A percentile compares a stretch with the other conserved stretches of the same genome.
These are phyloP conservation scores for Aspergillus clavatus DNA, from an alignment of 2,329 filamentous ascomycete species.

Conservation along the genomic window DNA sequence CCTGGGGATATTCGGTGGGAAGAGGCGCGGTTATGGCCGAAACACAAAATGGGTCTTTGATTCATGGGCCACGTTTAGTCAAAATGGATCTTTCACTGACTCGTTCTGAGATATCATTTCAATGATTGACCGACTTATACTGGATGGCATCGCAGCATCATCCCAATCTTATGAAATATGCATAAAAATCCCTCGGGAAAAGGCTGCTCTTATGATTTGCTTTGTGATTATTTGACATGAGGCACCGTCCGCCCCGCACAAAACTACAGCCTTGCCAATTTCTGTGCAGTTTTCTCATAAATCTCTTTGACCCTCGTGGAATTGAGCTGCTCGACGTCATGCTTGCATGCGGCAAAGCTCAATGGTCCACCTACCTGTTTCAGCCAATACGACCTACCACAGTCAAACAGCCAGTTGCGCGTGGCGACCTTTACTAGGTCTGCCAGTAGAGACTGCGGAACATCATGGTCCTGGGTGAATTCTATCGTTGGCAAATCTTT, in stretches of 20 bases:
- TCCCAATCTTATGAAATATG: too few species aligned
- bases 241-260: too few species aligned
- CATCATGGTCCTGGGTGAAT: constrained; percentile 26
- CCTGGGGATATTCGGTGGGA: constrained; percentile 21
- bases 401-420: constrained; percentile 31
- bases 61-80: too few species aligned
- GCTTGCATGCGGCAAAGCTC: constrained; percentile 22
- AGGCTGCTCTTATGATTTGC: neutral
- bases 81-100: too few species aligned
- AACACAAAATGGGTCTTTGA: constrained; percentile 26
- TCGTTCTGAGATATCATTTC: too few species aligned
- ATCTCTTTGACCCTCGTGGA: constrained; percentile 17
- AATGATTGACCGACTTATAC: neutral
- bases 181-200: too few species aligned
- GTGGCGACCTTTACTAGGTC: constrained; percentile 30
- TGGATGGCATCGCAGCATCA: too few species aligned
- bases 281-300: constrained; percentile 14
- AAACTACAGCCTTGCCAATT: constrained; percentile 18
- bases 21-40: constrained; percentile 28
- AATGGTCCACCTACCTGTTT: constrained; percentile 27
- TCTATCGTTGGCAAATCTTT: constrained; percentile 22
- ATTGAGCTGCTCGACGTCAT: constrained; percentile 22
- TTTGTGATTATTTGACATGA: neutral
- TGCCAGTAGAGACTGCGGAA: constrained; percentile 26
- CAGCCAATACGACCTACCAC: constrained; percentile 30